Percentiles rank a stretch among this genome's conserved stretches.
Conservation (phyloP, 345 rosid species). For the Lepidium didymum region DNA sequence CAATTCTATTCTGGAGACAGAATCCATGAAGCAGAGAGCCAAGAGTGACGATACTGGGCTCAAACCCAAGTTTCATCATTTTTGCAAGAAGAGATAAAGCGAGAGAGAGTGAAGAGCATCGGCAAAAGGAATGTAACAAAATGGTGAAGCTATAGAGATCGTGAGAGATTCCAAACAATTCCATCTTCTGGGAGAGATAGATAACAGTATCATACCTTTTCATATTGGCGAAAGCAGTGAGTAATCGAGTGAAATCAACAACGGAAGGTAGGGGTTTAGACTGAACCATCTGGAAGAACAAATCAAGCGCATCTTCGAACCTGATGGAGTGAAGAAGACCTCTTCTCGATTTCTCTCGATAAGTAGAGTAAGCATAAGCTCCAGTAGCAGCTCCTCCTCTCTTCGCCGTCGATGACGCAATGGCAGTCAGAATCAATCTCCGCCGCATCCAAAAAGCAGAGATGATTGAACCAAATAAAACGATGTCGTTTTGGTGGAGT, state of each 20-base stretch:
- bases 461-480: not conserved
- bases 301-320: slow-evolving; percentile 9
- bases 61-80: slow-evolving; percentile 6
- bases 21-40: slow-evolving; percentile 6
- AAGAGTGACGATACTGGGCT: not conserved
- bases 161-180: not conserved
- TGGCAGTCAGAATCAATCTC: slow-evolving; percentile 1
- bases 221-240: not conserved
- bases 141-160: slow-evolving; percentile 14
- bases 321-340: not conserved
- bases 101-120: not conserved
- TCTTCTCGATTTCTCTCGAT: not conserved
- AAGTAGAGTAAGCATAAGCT: not conserved
- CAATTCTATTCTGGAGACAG: not conserved
- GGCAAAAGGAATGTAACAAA: not conserved
- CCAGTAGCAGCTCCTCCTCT: not conserved
- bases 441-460: slow-evolving; percentile 8
- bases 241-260: slow-evolving; percentile 14
- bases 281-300: slow-evolving; percentile 12
- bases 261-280: slow-evolving; percentile 3
- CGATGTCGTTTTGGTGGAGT: not conserved
- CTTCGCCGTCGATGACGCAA: not conserved
- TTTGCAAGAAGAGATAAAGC: not conserved
- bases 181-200: not conserved
- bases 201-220: not conserved